phyloP scores from a whole-genome alignment of 148 eudicot genomes.

The Rhododendron henanense region DNA sequence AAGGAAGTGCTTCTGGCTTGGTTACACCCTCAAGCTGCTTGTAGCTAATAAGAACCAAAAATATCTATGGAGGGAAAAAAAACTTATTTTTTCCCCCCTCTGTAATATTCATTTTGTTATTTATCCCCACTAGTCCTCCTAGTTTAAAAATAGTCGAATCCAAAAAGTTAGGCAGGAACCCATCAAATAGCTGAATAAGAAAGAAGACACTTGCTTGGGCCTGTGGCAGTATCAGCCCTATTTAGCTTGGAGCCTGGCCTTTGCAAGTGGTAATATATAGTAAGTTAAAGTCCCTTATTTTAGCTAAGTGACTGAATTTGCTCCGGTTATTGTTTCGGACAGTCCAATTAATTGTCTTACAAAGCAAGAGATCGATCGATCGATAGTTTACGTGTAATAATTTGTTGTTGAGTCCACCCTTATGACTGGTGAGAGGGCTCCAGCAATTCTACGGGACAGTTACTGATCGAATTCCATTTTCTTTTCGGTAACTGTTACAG shows the following conservation, averaged over 20 bases:
- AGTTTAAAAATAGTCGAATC: background rate
- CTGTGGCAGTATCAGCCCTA: background rate
- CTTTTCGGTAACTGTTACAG: too few relatives aligned
- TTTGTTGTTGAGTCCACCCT: background rate
- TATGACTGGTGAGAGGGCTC: background rate
- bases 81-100: background rate
- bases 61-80: background rate
- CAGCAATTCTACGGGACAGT: background rate
- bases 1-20: slow-evolving; percentile 27
- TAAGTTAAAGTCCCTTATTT: background rate
- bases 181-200: background rate
- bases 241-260: background rate
- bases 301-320: background rate
- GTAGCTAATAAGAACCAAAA: background rate
- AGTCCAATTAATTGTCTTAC: too few relatives aligned
- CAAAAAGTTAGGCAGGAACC: background rate
- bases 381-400: too few relatives aligned
- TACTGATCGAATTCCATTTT: background rate
- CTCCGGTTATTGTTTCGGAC: too few relatives aligned
- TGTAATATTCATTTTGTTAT: background rate
- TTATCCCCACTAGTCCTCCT: background rate
- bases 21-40: slow-evolving; percentile 27
- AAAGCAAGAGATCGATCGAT: too few relatives aligned
- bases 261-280: background rate
- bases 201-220: background rate